Base-by-base conservation (phyloP, 495 filamentous ascomycete genomes). In the Pyrenula massariospora region DNA sequence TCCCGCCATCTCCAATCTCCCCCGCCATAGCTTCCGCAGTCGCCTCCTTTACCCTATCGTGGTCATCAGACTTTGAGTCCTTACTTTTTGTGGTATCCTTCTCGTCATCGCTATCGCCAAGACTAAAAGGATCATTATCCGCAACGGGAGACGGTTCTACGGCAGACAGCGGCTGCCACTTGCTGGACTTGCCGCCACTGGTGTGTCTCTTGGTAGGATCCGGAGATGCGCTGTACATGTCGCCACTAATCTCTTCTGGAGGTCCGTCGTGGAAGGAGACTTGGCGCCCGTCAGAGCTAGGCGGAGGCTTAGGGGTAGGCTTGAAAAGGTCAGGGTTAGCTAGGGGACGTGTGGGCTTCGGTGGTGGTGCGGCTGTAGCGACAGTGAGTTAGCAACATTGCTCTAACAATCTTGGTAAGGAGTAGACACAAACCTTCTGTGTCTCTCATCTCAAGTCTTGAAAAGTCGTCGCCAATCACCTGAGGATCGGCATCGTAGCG, bases 401-500 rank as follows among this genome's bases (percentile, higher is more conserved):
- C 50, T 8, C 8, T 52, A 21, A 25, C 54, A 22, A 55, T 49
- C 24, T 66, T 25, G 68, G 25, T 61, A 12, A 55, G 47, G 54
- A 55, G 60, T 54, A 52, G 50, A 24, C 36, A 49, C 12, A 53
- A 63, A 81, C 89, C 86, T 79, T 85, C 83, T 57, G 88, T 84
- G 60, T 87, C 83, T 57, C 84, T 83, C 60, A 98, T 73, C 63
- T 93, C 87, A 54, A 98, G 85, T 11, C 84, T 83, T 36, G 91
- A 86, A 68, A 98, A 97, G 58, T 96, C 91, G 64, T 96, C 93
- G 54, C 83, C 82, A 21, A 98, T 72, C 49, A 97, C 81, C 64
- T 89, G 80, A 22, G 91, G 94, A 66, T 98, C 93, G n/a, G 91
- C 89, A 68, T 98, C 93, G 63, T 98, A 98, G 48, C 89, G 86